Base-by-base conservation (phyloP, 306 rosid species). In the Hippophae gyantsensis region DNA sequence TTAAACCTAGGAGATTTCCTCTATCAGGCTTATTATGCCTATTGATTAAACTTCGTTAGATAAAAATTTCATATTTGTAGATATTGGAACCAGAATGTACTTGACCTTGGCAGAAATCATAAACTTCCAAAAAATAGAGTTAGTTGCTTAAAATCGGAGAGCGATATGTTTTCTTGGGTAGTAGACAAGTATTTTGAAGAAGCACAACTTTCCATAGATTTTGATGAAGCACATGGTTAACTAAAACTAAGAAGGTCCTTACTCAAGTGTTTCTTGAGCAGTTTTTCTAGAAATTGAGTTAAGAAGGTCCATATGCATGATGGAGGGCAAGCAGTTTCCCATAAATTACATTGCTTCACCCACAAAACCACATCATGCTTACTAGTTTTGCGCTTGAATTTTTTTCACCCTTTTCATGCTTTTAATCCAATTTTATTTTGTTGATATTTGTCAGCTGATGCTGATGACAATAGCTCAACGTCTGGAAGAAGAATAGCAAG, bases 401-500 rank as follows among this genome's bases (percentile, higher is more conserved):
- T 32, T 32, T 32, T 32, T 27, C 38, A 27, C 4, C 38, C 3
- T 27, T 27, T 27, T 52, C 42, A 13, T 26, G 69, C 40, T 42
- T 49, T 64, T 63, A 62, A 61, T 40, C 49, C 42, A 10, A n/a
- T 14, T 66, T 43, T 52, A 50, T 49, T 73, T 53, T 57, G 54
- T 48, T 73, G 43, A 23, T 69, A 66, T 60, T 61, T 63, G 69
- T 72, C 75, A 87, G 97, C 79, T 49, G 38, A 32, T 32, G 54
- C 51, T 46, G 63, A 56, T 38, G 77, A 62, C 66, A 68, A 72
- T 66, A 67, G 73, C 48, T 23, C 61, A 2, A 43, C 78, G 55
- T 61, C 62, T 55, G 74, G 68, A 0, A 4, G 26, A 45, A 64
- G 57, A 69, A 69, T 63, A 12, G 76, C 63, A 68, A 78, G 71